phyloP scores from a whole-genome alignment of 78 protist species.

The Capsaspora owczarzaki region DNA sequence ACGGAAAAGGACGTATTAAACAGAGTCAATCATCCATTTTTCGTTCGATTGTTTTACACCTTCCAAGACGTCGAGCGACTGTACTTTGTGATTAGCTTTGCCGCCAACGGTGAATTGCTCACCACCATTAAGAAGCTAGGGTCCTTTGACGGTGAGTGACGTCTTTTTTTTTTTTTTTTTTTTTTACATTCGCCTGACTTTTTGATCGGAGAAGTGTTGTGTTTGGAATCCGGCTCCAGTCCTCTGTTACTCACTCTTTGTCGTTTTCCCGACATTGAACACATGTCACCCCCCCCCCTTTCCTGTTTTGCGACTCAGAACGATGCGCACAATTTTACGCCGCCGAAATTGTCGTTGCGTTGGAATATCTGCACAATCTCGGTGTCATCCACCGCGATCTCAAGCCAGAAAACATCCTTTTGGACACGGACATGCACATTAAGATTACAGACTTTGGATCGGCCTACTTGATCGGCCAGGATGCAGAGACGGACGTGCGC shows the following conservation, averaged over 20 bases:
- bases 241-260: too few relatives aligned
- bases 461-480: constrained; percentile 1
- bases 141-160: constrained; percentile 19
- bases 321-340: constrained; percentile 65
- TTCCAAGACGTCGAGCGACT: constrained; percentile 31
- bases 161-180: too few relatives aligned
- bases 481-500: background rate
- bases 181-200: too few relatives aligned
- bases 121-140: constrained; percentile 14
- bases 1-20: constrained; percentile 39
- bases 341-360: constrained; percentile 65
- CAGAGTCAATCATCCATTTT: constrained; percentile 27
- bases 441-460: constrained; percentile 57
- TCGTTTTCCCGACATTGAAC: too few relatives aligned
- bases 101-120: constrained; percentile 40
- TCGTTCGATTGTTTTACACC: constrained; percentile 48
- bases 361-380: constrained; percentile 31
- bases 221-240: too few relatives aligned
- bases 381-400: constrained; percentile 48
- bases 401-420: constrained; percentile 54
- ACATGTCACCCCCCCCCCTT: too few relatives aligned
- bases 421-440: constrained; percentile 35
- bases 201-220: too few relatives aligned
- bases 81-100: constrained; percentile 40
- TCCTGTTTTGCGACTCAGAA: too few relatives aligned